Base-by-base conservation (phyloP, 345 rosid species). In the Nephelium lappaceum region DNA sequence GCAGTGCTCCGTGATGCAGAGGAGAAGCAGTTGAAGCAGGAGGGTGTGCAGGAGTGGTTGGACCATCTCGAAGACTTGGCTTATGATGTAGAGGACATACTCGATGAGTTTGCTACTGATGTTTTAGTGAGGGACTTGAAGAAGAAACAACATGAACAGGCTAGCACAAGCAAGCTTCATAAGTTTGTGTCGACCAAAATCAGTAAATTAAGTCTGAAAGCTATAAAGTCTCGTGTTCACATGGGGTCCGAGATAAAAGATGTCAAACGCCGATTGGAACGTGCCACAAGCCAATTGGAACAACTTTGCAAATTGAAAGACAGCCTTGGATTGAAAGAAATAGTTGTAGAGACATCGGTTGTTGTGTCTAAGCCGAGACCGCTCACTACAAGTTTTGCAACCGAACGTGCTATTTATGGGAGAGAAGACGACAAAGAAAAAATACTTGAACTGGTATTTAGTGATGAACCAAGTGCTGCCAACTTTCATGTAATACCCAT, bases 41-140 rank as follows among this genome's bases (percentile, higher is more conserved):
- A 45, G 0, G 12, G 2, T 45, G 51, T 45, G 12, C 11, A 5
- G 51, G 2, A 45, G 43, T 77, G 80, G 80, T 24, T 69, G 0
- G 55, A 55, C 38, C 61, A 69, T 12, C 69, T 77, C 0, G 0
- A 0, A 18, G 57, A 41, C 25, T 77, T 77, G 41, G 74, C 76
- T 27, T 78, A 70, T 25, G 76, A 78, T 0, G 53, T 62, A 0
- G 81, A 71, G 24, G 81, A 78, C 19, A 8, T 61, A 15, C 62
- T 69, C 3, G 76, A 78, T 0, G 61, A 69, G 31, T 58, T 71
- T 38, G 49, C 3, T 45, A 78, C 57, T 51, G 57, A 51, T 11
- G 57, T 51, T 51, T 51, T 51, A 51, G 18, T 18, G 12, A 51
- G 4, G 12, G 11, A 45, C 8, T 51, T 51, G 57, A 51, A 14